Base-by-base conservation (phyloP, 257 asterid genomes). In the Linaria vulgaris region DNA sequence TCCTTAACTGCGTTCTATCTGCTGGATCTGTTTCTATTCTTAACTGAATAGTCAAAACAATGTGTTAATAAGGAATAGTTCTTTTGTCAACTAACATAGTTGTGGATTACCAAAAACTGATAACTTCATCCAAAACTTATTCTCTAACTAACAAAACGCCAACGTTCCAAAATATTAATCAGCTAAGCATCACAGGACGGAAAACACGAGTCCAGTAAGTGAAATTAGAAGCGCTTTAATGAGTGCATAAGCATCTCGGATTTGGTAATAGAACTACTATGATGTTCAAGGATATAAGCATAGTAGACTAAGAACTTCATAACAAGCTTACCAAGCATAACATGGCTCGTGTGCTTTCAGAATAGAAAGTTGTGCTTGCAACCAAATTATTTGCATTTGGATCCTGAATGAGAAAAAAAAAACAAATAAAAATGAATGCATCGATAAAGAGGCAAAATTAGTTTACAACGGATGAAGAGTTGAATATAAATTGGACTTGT, bases 21-120 rank as follows among this genome's bases (percentile, higher is more conserved):
- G 97, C 91, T 52, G 97, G 96, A 79, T 91, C 97, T 6, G 97
- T 91, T 83, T 91, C 97, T 67, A 91, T 81, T 84, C 97, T 84
- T 70, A 81, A 54, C 97, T 91, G 84, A 62, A 64, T 44, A 52
- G 31, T 43, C 53, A 37, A 63, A 53, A 59, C 16, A 71, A 63
- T 27, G 63, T 43, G n/a, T 52, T 15, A 19, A 17, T 58, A 16
- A 49, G 45, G 56, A 16, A 49, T n/a, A 50, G 61, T 41, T 27
- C n/a, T n/a, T 31, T 44, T 22, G 22, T 50, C 47, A 49, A 31
- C 65, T 34, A 69, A 21, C 30, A 57, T 38, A n/a, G 41, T 61
- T 51, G 27, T 16, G 27, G 15, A 12, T 5, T 39, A 50, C 12
- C 51, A 56, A 8, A 12, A 24, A 21, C 6, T 23, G 9, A 52